These are phyloP conservation scores for Phytophthora megakarya DNA, from an alignment of 352 stramenopile species.

Conservation along the genomic window DNA sequence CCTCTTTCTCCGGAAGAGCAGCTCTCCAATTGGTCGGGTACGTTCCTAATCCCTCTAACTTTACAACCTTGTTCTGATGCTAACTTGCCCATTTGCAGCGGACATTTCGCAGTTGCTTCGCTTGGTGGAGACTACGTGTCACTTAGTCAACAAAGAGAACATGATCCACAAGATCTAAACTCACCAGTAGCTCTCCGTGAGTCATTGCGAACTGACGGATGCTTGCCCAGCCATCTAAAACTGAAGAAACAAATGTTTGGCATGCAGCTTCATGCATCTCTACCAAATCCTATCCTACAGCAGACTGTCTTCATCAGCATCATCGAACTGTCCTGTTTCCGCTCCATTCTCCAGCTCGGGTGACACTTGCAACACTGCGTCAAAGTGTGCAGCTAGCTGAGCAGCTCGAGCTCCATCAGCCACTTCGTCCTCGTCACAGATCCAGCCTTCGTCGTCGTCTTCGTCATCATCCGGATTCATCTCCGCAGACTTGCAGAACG, in stretches of 20 bases:
- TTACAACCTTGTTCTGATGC: neutral
- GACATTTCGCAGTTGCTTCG: slow-evolving; percentile 97
- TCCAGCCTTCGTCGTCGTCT: slow-evolving; percentile 68
- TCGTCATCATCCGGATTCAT: slow-evolving; percentile 81
- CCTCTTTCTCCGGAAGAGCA: slow-evolving; percentile 92
- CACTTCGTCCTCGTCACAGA: slow-evolving; percentile 85
- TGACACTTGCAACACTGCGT: slow-evolving; percentile 72
- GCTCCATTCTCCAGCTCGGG: slow-evolving; percentile 41
- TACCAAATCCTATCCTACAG: slow-evolving; percentile 38
- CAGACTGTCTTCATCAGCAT: slow-evolving; percentile 73
- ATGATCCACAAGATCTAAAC: slow-evolving; percentile 95
- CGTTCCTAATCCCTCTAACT: slow-evolving; percentile 13
- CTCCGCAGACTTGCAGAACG: slow-evolving; percentile 81
- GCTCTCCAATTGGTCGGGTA: slow-evolving; percentile 95
- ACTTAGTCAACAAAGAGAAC: slow-evolving; percentile 99
- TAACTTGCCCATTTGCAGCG: slow-evolving; percentile 34
- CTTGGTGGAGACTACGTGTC: slow-evolving; percentile 97
- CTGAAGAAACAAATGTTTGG: slow-evolving; percentile 28
- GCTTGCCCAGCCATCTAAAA: slow-evolving; percentile 19
- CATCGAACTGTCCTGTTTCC: slow-evolving; percentile 79
- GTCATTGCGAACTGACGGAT: slow-evolving; percentile 6
- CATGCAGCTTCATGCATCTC: too few species aligned
- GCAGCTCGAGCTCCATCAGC: slow-evolving; percentile 61
- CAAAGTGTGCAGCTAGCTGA: slow-evolving; percentile 65
- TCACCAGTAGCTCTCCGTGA: slow-evolving; percentile 16